Conservation (phyloP, 2,329 filamentous ascomycete genomes). For the Passalora sequoiae region DNA sequence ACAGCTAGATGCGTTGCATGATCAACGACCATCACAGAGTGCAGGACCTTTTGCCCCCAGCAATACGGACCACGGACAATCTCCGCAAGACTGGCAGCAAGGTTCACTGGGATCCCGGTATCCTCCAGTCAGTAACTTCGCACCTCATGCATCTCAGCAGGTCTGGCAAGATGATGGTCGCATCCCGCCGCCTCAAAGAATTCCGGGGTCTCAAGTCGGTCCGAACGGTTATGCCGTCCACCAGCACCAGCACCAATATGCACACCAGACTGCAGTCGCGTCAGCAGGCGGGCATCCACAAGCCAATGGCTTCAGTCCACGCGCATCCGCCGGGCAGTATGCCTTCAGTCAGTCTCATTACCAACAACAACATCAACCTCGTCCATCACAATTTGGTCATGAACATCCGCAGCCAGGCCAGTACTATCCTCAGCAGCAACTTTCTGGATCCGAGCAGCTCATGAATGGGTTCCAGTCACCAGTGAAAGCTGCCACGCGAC, state of each 20-base stretch:
- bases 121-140: conserved; percentile 29
- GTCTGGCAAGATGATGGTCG: conserved; percentile 26
- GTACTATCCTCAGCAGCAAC: conserved; percentile 14
- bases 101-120: conserved; percentile 35
- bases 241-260: conserved; percentile 31
- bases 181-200: conserved; percentile 22
- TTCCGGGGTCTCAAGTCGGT: conserved; percentile 16
- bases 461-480: conserved; percentile 32
- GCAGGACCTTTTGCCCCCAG: conserved; percentile 21
- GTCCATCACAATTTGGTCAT: not conserved
- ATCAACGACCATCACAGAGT: conserved; percentile 11
- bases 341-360: conserved; percentile 2
- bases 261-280: conserved; percentile 32
- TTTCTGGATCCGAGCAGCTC: conserved; percentile 24
- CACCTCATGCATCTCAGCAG: conserved; percentile 27
- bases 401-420: not conserved
- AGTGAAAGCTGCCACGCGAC: conserved; percentile 19
- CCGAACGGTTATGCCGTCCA: conserved; percentile 25
- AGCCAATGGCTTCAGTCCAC: conserved; percentile 10
- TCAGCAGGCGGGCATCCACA: conserved; percentile 22
- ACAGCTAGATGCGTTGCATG: conserved; percentile 22
- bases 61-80: conserved; percentile 42
- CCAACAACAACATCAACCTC: conserved; percentile 14
- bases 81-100: conserved; percentile 41
- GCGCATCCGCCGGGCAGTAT: conserved; percentile 3